These are phyloP conservation scores for Aspergillus latus DNA, from an alignment of 2,329 filamentous ascomycete species.

Conservation along the genomic window DNA sequence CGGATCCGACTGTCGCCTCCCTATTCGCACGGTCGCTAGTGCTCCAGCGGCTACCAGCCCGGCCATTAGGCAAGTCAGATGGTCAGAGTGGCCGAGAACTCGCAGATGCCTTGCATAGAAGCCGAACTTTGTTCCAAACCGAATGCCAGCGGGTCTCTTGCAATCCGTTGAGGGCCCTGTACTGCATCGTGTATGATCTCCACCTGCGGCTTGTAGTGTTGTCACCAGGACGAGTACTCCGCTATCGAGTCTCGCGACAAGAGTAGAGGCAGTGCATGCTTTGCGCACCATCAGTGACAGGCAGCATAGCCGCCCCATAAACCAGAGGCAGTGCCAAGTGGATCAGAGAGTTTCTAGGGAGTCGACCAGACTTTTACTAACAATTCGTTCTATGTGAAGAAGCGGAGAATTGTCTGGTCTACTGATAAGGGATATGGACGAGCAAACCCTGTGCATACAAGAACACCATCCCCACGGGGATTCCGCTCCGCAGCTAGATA, in stretches of 20 bases:
- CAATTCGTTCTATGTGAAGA: neutral
- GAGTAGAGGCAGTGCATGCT: too few relatives aligned
- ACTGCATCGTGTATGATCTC: neutral
- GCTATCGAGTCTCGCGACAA: too few relatives aligned
- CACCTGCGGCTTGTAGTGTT: neutral
- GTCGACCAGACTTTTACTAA: neutral
- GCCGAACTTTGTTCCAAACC: constrained; percentile 9
- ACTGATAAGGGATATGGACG: neutral
- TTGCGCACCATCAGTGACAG: too few relatives aligned
- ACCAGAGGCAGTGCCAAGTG: too few relatives aligned
- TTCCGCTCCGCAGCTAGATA: neutral
- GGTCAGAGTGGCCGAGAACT: constrained; percentile 1
- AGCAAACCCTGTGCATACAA: constrained; percentile 1
- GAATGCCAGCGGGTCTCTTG: neutral
- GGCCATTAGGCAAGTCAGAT: constrained; percentile 6
- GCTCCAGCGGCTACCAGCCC: neutral
- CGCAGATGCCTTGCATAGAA: constrained; percentile 14
- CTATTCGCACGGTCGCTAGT: neutral
- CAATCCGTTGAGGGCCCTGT: neutral
- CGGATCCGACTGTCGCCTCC: constrained; percentile 4
- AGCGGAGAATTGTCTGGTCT: constrained; percentile 5
- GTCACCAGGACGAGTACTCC: neutral
- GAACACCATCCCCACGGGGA: constrained; percentile 10
- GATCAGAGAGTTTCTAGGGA: neutral
- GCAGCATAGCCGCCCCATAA: too few relatives aligned